phyloP scores from a whole-genome alignment of 1,284 basidiomycete genomes.

The Melampsora larici-populina region DNA sequence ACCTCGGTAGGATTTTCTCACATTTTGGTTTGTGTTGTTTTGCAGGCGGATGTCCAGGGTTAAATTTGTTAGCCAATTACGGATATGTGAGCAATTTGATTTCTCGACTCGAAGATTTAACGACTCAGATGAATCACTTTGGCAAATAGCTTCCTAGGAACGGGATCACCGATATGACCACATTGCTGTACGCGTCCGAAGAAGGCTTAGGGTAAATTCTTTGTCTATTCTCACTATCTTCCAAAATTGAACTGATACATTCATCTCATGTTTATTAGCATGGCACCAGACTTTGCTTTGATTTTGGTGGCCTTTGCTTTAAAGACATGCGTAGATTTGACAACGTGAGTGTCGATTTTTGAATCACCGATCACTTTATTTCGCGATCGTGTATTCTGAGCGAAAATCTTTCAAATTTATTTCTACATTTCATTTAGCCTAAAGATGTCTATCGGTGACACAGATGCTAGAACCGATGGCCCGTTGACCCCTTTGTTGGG shows the following conservation, averaged over 20 bases:
- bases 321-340: too few relatives aligned
- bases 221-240: neutral
- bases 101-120: neutral
- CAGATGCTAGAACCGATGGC: neutral
- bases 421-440: neutral
- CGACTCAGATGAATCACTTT: neutral
- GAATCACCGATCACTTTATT: neutral
- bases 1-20: neutral
- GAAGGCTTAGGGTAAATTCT: neutral
- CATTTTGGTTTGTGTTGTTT: neutral
- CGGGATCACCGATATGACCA: neutral
- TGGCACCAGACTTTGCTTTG: too few relatives aligned
- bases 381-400: neutral
- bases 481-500: neutral
- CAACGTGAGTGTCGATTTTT: neutral
- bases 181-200: neutral
- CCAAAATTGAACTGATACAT: too few relatives aligned
- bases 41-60: slow-evolving; percentile 35
- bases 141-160: neutral
- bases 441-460: slow-evolving; percentile 7
- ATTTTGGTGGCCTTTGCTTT: too few relatives aligned
- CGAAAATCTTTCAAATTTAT: neutral
- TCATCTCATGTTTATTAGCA: too few relatives aligned
- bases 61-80: slow-evolving; percentile 33
- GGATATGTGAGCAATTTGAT: slow-evolving; percentile 1